Percentiles rank a stretch among this genome's conserved stretches.
Evolutionary conservation across 345 rosid species (phyloP).

Genomic region (Cardamine occulta): DNA sequence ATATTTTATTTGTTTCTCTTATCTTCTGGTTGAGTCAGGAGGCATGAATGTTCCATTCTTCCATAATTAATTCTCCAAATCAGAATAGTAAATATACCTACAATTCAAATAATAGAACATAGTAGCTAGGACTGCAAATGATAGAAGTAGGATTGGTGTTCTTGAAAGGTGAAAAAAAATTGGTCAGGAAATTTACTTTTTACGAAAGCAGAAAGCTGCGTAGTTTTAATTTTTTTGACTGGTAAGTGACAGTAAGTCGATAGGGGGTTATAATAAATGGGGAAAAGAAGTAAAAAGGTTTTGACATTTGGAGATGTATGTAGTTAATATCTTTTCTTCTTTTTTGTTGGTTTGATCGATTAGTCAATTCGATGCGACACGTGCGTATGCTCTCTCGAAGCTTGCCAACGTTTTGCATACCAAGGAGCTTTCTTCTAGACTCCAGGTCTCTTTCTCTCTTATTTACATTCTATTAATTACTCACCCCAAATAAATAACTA

Average conservation of each 20-base stretch:
- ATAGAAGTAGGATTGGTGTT: conserved; percentile 20
- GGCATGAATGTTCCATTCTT: neutral
- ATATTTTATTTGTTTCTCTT: neutral
- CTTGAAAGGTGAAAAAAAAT: conserved; percentile 11
- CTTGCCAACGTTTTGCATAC: conserved; percentile 97
- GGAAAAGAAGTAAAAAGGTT: conserved; percentile 5
- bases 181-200: conserved; percentile 12
- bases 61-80: neutral
- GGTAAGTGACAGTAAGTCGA: conserved; percentile 37
- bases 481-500: neutral
- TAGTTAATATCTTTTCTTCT: neutral
- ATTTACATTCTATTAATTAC: conserved; percentile 24
- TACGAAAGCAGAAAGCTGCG: conserved; percentile 29
- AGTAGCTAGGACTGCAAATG: conserved; percentile 16
- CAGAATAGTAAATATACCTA: conserved; percentile 1
- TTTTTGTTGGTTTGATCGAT: conserved; percentile 25
- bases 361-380: conserved; percentile 89
- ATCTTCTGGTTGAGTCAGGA: neutral
- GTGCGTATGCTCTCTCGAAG: conserved; percentile 99
- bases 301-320: conserved; percentile 24
- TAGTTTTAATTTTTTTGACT: conserved; percentile 19
- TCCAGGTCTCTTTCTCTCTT: conserved; percentile 60
- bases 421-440: conserved; percentile 79
- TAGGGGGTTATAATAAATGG: conserved; percentile 23
- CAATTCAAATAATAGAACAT: neutral